Conservation (phyloP, 805 yeast species). For the Saccharomycopsis guyanensis region DNA sequence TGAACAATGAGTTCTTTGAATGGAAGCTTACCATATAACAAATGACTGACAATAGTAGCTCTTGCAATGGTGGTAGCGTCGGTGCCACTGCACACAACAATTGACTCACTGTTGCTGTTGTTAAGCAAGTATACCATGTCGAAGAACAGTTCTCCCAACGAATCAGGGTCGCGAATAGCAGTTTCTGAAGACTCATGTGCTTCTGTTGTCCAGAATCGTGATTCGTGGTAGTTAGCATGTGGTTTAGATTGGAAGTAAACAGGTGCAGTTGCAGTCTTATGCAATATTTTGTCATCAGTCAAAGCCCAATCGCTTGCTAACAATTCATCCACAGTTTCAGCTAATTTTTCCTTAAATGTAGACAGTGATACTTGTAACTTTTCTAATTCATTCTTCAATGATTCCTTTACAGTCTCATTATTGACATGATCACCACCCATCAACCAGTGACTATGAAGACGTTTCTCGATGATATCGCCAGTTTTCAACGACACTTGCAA, state of each 20-base stretch:
- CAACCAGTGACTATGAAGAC: slow-evolving; percentile 99
- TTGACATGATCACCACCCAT: slow-evolving; percentile 44
- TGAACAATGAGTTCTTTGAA: slow-evolving; percentile 98
- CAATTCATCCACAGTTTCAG: not conserved
- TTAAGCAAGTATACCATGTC: slow-evolving; percentile 81
- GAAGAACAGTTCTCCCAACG: slow-evolving; percentile 95
- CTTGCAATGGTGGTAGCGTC: slow-evolving; percentile 93
- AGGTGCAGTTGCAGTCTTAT: slow-evolving; percentile 46
- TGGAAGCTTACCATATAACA: slow-evolving; percentile 67
- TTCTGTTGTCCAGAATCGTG: slow-evolving; percentile 79
- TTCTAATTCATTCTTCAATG: not conserved
- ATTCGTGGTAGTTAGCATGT: slow-evolving; percentile 57
- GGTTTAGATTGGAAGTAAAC: slow-evolving; percentile 69
- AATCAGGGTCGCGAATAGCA: slow-evolving; percentile 97
- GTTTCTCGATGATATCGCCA: slow-evolving; percentile 93
- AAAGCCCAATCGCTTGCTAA: not conserved
- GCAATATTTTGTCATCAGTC: slow-evolving; percentile 9
- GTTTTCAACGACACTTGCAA: slow-evolving; percentile 92
- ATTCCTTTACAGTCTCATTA: not conserved
- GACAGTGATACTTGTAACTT: not conserved
- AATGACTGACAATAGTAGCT: slow-evolving; percentile 52
- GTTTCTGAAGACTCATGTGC: slow-evolving; percentile 78
- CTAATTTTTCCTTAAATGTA: not conserved
- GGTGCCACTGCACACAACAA: slow-evolving; percentile 93
- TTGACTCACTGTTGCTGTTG: slow-evolving; percentile 78